These are phyloP conservation scores for Elymus sibiricus DNA, from an alignment of 176 grass and related monocot species.

Conservation along the genomic window DNA sequence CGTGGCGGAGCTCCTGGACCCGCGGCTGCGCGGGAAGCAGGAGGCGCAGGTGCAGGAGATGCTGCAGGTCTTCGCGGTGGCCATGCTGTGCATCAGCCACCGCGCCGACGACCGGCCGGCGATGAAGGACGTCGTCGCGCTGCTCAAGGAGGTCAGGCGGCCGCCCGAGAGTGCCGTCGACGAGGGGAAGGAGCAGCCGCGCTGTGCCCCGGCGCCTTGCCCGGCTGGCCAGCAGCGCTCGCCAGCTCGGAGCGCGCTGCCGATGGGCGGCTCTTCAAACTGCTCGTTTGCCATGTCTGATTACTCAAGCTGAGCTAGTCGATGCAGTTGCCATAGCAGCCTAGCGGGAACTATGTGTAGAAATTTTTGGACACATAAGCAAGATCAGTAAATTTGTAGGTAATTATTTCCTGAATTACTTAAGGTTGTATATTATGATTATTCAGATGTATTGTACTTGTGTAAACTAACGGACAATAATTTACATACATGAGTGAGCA, in stretches of 20 bases:
- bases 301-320: constrained; percentile 53
- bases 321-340: background rate
- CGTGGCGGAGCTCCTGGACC: constrained; percentile 60
- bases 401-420: constrained; percentile 26
- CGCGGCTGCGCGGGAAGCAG: constrained; percentile 58
- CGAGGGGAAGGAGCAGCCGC: constrained; percentile 28
- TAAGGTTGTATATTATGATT: constrained; percentile 18
- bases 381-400: constrained; percentile 38
- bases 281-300: constrained; percentile 93
- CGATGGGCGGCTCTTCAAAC: constrained; percentile 61
- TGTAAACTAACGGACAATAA: no score
- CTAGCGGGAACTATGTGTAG: background rate
- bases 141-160: constrained; percentile 71
- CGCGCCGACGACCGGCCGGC: constrained; percentile 69
- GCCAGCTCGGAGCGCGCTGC: constrained; percentile 21
- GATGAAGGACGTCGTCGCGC: constrained; percentile 87
- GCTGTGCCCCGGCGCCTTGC: background rate
- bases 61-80: constrained; percentile 64
- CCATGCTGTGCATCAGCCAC: constrained; percentile 62
- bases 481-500: no score
- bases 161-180: constrained; percentile 22
- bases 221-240: constrained; percentile 1
- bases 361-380: constrained; percentile 35
- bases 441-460: constrained; percentile 13
- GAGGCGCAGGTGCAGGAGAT: constrained; percentile 85